Conservation (phyloP, 208 protist species). For the Trypanosoma mega region DNA sequence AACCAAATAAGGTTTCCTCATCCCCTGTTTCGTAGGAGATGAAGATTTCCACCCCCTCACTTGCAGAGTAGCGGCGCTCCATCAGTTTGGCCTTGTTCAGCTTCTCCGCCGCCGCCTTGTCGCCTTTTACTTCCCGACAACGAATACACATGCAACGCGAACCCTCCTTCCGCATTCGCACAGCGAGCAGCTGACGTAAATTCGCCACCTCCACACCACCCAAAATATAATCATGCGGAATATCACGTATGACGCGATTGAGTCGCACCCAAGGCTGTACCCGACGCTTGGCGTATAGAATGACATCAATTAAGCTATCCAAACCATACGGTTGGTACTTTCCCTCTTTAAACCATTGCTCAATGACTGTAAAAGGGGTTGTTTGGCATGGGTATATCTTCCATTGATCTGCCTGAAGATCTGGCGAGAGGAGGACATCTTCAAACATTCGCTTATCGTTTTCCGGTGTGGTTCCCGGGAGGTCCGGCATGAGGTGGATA, state of each 20-base stretch:
- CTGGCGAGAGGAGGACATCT: slow-evolving; percentile 95
- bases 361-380: slow-evolving; percentile 97
- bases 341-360: slow-evolving; percentile 96
- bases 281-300: slow-evolving; percentile 93
- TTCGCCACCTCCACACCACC: slow-evolving; percentile 97
- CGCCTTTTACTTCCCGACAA: slow-evolving; percentile 91
- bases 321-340: slow-evolving; percentile 94
- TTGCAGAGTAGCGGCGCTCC: slow-evolving; percentile 65
- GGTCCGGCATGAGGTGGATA: slow-evolving; percentile 99
- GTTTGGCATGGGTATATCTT: slow-evolving; percentile 99
- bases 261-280: slow-evolving; percentile 99
- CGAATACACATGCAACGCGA: slow-evolving; percentile 93
- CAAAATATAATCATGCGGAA: slow-evolving; percentile 97
- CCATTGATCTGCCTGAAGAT: slow-evolving; percentile 97
- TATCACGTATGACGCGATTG: slow-evolving; percentile 98
- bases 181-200: slow-evolving; percentile 94
- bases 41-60: slow-evolving; percentile 76
- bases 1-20: slow-evolving; percentile 73
- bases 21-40: slow-evolving; percentile 75
- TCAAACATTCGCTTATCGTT: slow-evolving; percentile 94
- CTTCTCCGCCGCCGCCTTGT: slow-evolving; percentile 39
- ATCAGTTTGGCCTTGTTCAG: slow-evolving; percentile 43
- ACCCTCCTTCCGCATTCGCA: slow-evolving; percentile 88
- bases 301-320: slow-evolving; percentile 90
- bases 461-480: slow-evolving; percentile 94